These are phyloP conservation scores for Poa pratensis DNA, from an alignment of 176 grass and related monocot species.

Conservation along the genomic window DNA sequence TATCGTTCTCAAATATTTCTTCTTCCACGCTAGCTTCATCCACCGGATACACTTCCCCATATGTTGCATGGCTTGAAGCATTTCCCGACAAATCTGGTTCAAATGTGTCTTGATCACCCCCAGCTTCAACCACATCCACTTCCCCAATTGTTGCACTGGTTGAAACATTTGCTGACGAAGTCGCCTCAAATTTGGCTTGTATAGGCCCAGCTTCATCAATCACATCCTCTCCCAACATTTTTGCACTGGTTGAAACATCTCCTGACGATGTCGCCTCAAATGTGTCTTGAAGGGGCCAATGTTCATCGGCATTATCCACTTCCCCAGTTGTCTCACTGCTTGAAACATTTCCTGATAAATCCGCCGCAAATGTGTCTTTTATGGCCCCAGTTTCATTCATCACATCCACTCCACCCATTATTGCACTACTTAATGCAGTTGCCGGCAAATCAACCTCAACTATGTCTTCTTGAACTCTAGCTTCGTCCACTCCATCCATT, in stretches of 20 bases:
- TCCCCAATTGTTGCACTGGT: not conserved
- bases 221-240: not conserved
- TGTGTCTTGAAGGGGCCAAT: not conserved
- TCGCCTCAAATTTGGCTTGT: not conserved
- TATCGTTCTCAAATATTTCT: not conserved
- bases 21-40: not conserved
- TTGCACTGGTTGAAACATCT: conserved; percentile 10
- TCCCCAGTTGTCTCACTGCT: not conserved
- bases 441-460: not conserved
- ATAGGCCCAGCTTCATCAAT: conserved; percentile 10
- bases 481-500: not conserved
- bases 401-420: not conserved
- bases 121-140: not conserved
- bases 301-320: not conserved
- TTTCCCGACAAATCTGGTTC: conserved; percentile 9
- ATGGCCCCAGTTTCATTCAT: not conserved
- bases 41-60: not conserved
- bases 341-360: conserved; percentile 13
- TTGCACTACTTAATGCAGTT: conserved; percentile 20
- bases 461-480: not conserved
- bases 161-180: not conserved
- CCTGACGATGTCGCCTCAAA: not conserved
- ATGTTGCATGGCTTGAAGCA: conserved; percentile 19
- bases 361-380: not conserved
- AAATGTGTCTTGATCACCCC: conserved; percentile 28